Percentiles rank a stretch among this genome's conserved stretches.
Evolutionary conservation across 805 yeast species (phyloP).

Genomic region (Yueomyces sinensis): DNA sequence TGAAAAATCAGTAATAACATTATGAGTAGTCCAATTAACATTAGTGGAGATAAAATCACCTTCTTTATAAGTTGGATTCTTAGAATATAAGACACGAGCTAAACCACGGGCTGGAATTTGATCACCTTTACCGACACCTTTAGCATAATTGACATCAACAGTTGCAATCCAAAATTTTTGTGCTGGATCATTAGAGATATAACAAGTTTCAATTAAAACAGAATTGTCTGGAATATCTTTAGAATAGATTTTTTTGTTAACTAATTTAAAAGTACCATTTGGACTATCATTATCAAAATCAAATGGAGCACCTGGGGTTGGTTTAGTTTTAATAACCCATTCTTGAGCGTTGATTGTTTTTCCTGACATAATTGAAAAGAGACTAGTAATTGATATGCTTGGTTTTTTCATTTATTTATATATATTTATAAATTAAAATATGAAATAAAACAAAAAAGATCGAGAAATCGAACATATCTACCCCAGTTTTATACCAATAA

Average conservation of each 20-base stretch:
- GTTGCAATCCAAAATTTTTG: constrained; percentile 43
- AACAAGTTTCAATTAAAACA: constrained; percentile 31
- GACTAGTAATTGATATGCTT: too few species aligned
- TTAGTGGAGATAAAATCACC: constrained; percentile 33
- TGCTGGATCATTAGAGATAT: constrained; percentile 48
- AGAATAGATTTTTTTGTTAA: constrained; percentile 9
- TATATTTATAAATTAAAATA: too few species aligned
- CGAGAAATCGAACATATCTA: too few species aligned
- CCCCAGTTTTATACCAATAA: too few species aligned
- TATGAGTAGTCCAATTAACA: constrained; percentile 37
- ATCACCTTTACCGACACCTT: constrained; percentile 26
- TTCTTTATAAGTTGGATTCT: constrained; percentile 24
- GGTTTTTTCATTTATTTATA: too few species aligned
- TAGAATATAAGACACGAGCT: constrained; percentile 37
- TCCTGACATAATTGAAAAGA: too few species aligned
- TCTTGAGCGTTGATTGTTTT: too few species aligned
- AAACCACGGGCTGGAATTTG: constrained; percentile 41
- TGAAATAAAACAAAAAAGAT: too few species aligned
- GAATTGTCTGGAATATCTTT: constrained; percentile 26
- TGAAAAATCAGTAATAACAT: constrained; percentile 17
- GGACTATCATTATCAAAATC: constrained; percentile 13
- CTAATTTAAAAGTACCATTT: constrained; percentile 22
- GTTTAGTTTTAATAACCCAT: constrained; percentile 18
- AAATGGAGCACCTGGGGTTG: constrained; percentile 16
- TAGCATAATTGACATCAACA: constrained; percentile 19